phyloP scores from a whole-genome alignment of 139 green algal genomes.

The Chlorella sp. region DNA sequence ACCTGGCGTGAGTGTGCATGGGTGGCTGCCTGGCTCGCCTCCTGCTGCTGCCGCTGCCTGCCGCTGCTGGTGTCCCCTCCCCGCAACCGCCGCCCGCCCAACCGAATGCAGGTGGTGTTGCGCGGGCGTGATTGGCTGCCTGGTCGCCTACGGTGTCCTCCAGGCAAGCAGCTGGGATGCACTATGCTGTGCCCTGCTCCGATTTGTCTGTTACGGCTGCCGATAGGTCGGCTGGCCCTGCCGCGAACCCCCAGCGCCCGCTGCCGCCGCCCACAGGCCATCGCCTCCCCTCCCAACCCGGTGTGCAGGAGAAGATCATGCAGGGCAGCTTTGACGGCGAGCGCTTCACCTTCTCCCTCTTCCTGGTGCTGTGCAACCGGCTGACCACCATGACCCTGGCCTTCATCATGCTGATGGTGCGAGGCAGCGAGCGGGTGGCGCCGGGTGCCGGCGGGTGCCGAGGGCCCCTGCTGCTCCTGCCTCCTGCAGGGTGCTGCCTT shows the following conservation, averaged over 20 bases:
- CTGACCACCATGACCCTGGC: constrained; percentile 77
- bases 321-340: constrained; percentile 68
- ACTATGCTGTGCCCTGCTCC: neutral
- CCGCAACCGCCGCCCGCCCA: too few relatives aligned
- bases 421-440: neutral
- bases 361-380: constrained; percentile 97
- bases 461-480: neutral
- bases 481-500: neutral
- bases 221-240: too few relatives aligned
- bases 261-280: too few relatives aligned
- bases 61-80: too few relatives aligned
- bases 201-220: neutral
- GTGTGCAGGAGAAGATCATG: constrained; percentile 94
- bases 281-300: too few relatives aligned
- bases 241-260: neutral
- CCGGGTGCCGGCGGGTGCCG: neutral
- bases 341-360: constrained; percentile 90
- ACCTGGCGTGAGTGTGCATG: constrained; percentile 28
- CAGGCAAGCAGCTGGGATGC: constrained; percentile 47
- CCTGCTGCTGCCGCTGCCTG: too few relatives aligned
- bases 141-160: constrained; percentile 75
- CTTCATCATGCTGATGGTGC: constrained; percentile 55
- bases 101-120: constrained; percentile 35
- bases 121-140: constrained; percentile 61
- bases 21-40: too few relatives aligned